These are phyloP conservation scores for Grammothele lineata DNA, from an alignment of 768 basidiomycete genomes.

Conservation along the genomic window DNA sequence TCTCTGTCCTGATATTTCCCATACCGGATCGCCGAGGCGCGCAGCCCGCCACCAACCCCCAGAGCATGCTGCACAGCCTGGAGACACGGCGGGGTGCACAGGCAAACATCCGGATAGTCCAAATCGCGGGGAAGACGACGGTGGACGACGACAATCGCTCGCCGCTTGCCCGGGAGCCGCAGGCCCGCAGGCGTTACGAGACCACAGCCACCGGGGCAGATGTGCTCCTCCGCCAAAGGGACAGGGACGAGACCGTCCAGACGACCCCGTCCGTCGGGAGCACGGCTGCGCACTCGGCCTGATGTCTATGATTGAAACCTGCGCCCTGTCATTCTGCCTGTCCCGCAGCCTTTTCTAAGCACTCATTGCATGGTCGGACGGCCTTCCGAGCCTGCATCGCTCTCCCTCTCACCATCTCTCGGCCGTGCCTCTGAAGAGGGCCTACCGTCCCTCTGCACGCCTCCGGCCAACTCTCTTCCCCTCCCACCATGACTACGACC, in stretches of 20 bases:
- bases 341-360: conserved; percentile 10
- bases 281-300: background rate
- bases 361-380: conserved; percentile 8
- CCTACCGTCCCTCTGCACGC: no score
- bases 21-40: background rate
- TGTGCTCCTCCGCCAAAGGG: no score
- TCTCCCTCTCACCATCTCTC: conserved; percentile 6
- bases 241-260: no score
- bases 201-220: no score
- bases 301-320: background rate
- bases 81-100: no score
- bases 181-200: no score
- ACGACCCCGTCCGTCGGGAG: no score
- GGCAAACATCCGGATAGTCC: no score
- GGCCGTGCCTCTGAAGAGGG: background rate
- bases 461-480: no score
- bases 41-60: background rate
- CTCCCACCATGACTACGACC: conserved; percentile 10
- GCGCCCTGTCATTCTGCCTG: conserved; percentile 3
- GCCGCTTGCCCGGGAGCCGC: no score
- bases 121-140: no score
- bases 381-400: conserved; percentile 9
- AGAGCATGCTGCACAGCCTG: conserved; percentile 5
- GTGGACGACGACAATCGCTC: no score
- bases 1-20: conserved; percentile 11